Percentiles rank a stretch among this genome's conserved stretches.
Evolutionary conservation across 805 yeast species (phyloP).

Genomic region (Nematodospora valgi): DNA sequence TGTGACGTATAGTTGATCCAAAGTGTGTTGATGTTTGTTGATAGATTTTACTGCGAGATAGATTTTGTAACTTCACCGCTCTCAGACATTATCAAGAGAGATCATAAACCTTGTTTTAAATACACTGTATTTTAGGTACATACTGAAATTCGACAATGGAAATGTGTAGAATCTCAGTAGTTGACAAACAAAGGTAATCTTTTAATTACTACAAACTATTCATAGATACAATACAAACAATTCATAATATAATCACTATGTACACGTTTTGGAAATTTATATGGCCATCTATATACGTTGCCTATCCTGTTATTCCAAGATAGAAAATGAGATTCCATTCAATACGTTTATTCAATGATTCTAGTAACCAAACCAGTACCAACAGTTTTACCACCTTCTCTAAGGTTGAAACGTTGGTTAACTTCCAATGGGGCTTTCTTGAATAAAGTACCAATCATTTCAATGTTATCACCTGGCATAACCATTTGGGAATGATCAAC

Average conservation of each 20-base stretch:
- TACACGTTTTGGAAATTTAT: constrained; percentile 1
- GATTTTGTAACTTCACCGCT: neutral
- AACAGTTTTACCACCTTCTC: constrained; percentile 99
- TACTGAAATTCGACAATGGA: no score
- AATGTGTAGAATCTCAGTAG: no score
- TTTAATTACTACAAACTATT: no score
- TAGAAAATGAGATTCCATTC: neutral
- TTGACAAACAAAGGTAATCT: no score
- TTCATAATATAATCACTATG: constrained; percentile 1
- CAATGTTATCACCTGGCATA: constrained; percentile 97
- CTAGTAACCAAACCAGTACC: constrained; percentile 98
- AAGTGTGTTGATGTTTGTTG: constrained; percentile 2
- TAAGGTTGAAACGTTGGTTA: constrained; percentile 97
- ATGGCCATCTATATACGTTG: constrained; percentile 1
- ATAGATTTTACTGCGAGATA: neutral
- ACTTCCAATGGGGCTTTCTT: constrained; percentile 93
- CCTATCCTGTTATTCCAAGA: neutral
- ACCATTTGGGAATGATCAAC: constrained; percentile 87
- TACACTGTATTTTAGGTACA: no score
- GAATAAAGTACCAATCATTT: constrained; percentile 87
- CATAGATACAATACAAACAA: neutral
- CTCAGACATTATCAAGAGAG: no score
- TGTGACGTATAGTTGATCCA: neutral
- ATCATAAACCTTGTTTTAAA: no score
- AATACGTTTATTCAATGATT: constrained; percentile 56